These are phyloP conservation scores for Colletotrichum navitas DNA, from an alignment of 2,329 filamentous ascomycete genomes.

Conservation along the genomic window DNA sequence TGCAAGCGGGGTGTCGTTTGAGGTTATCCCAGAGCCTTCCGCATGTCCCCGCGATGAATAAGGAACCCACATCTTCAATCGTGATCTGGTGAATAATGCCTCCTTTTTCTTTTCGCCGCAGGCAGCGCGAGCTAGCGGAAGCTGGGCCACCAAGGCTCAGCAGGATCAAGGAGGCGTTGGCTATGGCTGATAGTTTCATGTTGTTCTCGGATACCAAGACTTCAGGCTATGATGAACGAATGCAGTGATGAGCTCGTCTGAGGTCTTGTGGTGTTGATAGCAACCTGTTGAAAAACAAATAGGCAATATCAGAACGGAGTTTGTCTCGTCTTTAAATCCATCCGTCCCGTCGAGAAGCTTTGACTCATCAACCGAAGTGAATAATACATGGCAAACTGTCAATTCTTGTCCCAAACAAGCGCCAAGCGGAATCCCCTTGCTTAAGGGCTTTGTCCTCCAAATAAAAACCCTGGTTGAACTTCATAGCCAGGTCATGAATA, in stretches of 20 bases:
- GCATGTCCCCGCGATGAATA: background rate
- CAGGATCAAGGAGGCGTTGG: background rate
- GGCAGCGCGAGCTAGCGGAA: background rate
- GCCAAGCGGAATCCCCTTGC: accelerated
- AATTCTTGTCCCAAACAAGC: background rate
- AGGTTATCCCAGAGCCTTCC: background rate
- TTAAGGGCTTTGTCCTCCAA: background rate
- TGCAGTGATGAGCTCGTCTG: background rate
- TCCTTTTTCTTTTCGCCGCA: background rate
- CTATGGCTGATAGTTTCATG: background rate
- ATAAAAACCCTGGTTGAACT: background rate
- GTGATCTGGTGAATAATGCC: background rate
- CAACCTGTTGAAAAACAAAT: background rate
- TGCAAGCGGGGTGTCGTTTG: background rate
- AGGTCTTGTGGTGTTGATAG: background rate
- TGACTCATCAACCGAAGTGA: background rate
- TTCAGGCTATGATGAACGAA: too few relatives aligned
- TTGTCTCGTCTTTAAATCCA: background rate
- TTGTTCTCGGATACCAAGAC: background rate
- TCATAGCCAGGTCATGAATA: background rate
- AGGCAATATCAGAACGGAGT: too few relatives aligned
- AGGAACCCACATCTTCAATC: background rate
- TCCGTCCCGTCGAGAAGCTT: background rate
- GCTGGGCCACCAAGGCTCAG: background rate
- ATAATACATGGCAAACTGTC: too few relatives aligned